Evolutionary conservation across 164 flowering plant genomes (phyloP).

Genomic region (Nymphaea thermarum): DNA sequence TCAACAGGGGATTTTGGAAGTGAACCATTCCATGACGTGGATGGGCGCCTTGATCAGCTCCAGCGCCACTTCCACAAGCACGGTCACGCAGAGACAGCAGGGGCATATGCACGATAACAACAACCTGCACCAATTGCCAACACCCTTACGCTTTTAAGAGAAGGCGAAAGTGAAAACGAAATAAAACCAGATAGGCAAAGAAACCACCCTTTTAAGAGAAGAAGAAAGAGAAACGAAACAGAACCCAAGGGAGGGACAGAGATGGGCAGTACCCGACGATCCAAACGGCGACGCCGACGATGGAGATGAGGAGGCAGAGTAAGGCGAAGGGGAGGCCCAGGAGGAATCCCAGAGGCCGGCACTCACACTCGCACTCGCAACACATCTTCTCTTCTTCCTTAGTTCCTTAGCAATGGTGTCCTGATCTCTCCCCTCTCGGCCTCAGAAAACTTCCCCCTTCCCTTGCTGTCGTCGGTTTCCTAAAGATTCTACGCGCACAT

Average conservation of each 20-base stretch:
- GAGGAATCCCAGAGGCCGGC: conserved; percentile 75
- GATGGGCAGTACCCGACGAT: conserved; percentile 53
- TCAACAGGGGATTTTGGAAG: conserved; percentile 78
- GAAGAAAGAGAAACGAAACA: neutral
- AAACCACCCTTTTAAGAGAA: neutral
- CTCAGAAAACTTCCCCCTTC: too few species aligned
- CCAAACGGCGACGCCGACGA: conserved; percentile 67
- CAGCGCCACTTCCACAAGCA: conserved; percentile 68
- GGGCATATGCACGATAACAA: conserved; percentile 68
- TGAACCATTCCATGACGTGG: conserved; percentile 91
- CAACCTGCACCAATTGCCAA: conserved; percentile 32
- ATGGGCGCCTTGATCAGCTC: conserved; percentile 73
- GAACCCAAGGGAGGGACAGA: neutral
- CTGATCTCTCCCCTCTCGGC: too few species aligned
- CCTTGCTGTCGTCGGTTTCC: too few species aligned
- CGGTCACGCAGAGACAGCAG: conserved; percentile 83
- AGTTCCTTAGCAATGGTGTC: neutral
- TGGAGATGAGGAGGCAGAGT: conserved; percentile 52
- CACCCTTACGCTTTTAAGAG: neutral
- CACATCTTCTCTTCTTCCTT: conserved; percentile 7
- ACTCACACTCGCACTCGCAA: conserved; percentile 32
- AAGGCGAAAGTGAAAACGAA: neutral
- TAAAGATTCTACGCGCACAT: too few species aligned
- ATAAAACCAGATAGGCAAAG: neutral
- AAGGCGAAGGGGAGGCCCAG: conserved; percentile 80